Evolutionary conservation across 768 basidiomycete species (phyloP).

Genomic region (Phylloporus arenicola): DNA sequence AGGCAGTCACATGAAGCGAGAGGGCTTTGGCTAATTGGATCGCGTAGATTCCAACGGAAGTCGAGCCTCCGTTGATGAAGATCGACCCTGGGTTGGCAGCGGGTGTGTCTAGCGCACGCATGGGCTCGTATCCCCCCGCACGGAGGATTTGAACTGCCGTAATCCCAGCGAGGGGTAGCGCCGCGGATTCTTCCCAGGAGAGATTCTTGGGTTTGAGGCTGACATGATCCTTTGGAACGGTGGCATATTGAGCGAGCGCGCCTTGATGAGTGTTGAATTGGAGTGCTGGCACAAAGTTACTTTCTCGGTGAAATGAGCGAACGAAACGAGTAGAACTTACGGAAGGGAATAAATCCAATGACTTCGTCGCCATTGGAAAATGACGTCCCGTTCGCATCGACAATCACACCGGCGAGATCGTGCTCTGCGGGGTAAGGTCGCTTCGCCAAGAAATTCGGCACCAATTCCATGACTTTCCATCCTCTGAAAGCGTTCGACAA

Average conservation of each 20-base stretch:
- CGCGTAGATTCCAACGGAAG: slow-evolving; percentile 62
- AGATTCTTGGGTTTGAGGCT: slow-evolving; percentile 40
- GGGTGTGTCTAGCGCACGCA: neutral
- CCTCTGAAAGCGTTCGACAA: slow-evolving; percentile 36
- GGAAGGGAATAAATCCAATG: slow-evolving; percentile 47
- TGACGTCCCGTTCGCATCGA: slow-evolving; percentile 46
- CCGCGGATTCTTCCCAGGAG: slow-evolving; percentile 53
- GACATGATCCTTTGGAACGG: slow-evolving; percentile 43
- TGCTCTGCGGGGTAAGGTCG: slow-evolving; percentile 53
- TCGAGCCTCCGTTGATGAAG: slow-evolving; percentile 68
- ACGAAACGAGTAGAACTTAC: slow-evolving; percentile 20
- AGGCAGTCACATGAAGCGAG: slow-evolving; percentile 53
- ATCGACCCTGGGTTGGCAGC: slow-evolving; percentile 39
- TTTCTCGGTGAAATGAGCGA: neutral
- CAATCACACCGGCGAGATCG: slow-evolving; percentile 62
- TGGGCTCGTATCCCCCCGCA: slow-evolving; percentile 43
- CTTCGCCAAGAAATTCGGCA: slow-evolving; percentile 43
- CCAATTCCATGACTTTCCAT: slow-evolving; percentile 48
- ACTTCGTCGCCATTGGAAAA: slow-evolving; percentile 60
- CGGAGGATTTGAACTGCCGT: slow-evolving; percentile 58
- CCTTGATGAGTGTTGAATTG: slow-evolving; percentile 44
- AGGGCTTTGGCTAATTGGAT: slow-evolving; percentile 68
- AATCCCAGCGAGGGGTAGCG: slow-evolving; percentile 50
- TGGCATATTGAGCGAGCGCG: slow-evolving; percentile 51
- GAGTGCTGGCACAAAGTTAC: slow-evolving; percentile 14